These are phyloP conservation scores for Pythium volutum DNA, from an alignment of 352 stramenopile genomes.

Conservation along the genomic window DNA sequence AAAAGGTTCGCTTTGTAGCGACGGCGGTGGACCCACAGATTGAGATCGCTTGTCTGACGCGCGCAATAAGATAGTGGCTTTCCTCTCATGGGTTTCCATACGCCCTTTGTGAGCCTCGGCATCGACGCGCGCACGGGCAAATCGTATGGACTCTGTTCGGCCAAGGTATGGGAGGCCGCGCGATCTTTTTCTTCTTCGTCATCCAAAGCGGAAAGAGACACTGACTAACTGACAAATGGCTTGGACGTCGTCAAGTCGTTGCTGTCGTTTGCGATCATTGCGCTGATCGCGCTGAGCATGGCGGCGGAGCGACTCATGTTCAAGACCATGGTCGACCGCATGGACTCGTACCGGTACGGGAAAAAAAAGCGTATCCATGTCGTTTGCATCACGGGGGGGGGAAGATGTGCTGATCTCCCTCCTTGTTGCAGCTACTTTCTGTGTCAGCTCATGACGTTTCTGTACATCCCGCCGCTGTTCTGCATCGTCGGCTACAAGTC, in stretches of 20 bases:
- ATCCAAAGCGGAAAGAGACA: background rate
- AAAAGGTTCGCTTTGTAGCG: too few relatives aligned
- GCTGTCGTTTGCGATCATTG: slow-evolving; percentile 66
- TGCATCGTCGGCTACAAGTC: slow-evolving; percentile 86
- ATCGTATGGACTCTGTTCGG: slow-evolving; percentile 80
- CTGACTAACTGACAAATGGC: background rate
- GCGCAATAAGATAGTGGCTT: background rate
- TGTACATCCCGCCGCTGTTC: slow-evolving; percentile 87
- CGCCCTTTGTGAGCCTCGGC: slow-evolving; percentile 76
- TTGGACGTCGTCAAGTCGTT: slow-evolving; percentile 44
- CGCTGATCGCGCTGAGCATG: slow-evolving; percentile 76
- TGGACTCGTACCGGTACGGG: slow-evolving; percentile 82
- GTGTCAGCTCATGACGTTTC: slow-evolving; percentile 83
- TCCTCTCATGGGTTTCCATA: slow-evolving; percentile 56
- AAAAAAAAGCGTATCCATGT: background rate
- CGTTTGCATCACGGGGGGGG: background rate
- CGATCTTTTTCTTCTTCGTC: background rate
- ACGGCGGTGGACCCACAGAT: background rate
- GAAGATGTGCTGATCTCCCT: too few relatives aligned
- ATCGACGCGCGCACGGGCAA: slow-evolving; percentile 85
- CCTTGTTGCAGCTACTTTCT: slow-evolving; percentile 61
- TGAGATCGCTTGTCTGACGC: background rate
- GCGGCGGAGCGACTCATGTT: slow-evolving; percentile 83
- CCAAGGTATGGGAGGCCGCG: slow-evolving; percentile 43
- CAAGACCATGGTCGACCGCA: slow-evolving; percentile 87